Base-by-base conservation (phyloP, 208 protist genomes). In the Chromosphaera perkinsii region DNA sequence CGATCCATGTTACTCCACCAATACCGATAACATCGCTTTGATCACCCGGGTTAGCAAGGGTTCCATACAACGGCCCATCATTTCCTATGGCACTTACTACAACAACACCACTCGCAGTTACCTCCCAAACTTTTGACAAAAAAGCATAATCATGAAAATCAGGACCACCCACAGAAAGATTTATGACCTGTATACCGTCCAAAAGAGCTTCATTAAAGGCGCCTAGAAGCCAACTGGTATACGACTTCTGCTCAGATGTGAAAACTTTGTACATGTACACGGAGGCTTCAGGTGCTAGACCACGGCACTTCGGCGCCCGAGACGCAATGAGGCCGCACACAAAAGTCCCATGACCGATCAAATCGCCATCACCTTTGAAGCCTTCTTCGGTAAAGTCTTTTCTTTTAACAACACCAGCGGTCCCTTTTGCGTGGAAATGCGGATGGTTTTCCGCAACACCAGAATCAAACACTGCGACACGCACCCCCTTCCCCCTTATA, bases 81-180 rank as follows among this genome's bases (percentile, higher is more conserved):
- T 98, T 99, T 26, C 96, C 95, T 24, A 95, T 90, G 0, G 95
- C 95, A 0, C 85, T 90, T 0, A 98, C 86, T 9, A 98, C 75
- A 9, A 95, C 79, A 20, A 97, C 91, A 20, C 86, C 84, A 12
- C 74, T 79, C 0, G 79, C 86, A 7, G 74, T 83, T 62, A 95
- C 59, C 67, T 96, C 88, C 49, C 61, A 66, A 20, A 91, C 76
- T 48, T 63, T 49, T 29, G 92, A 84, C 0, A 90, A 81, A 73
- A 95, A 95, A 42, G 85, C 81, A 48, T 43, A 36, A 73, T 96
- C 92, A 47, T 84, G 77, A 68, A 93, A 95, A 75, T 97, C 91
- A 5, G 89, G 91, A 0, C 94, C 91, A 45, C 95, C 95, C 71
- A 97, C 96, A 32, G 83, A 89, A 0, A 99, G 73, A 78, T 95